Evolutionary conservation across 169 alveolate genomes (phyloP).

Genomic region (Eimeria necatrix): DNA sequence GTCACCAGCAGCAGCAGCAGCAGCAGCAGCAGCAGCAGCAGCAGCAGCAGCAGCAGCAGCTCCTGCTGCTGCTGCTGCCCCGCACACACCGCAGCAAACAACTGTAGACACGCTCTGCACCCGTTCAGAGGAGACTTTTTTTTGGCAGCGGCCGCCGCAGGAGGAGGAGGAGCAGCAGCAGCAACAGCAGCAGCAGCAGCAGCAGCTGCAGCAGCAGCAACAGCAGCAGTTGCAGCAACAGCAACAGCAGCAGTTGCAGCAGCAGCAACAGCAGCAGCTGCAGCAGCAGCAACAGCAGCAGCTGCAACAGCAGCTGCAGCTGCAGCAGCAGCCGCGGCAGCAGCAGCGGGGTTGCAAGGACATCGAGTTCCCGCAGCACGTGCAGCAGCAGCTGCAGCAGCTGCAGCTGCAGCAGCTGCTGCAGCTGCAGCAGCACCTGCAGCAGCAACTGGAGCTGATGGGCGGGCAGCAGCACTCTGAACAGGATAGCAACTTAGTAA

Average conservation of each 20-base stretch:
- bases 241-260: not conserved
- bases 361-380: not conserved
- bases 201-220: not conserved
- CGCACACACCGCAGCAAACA: not conserved
- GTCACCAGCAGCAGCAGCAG: no score
- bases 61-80: not conserved
- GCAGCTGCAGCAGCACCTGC: slow-evolving; percentile 7
- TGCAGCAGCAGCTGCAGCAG: not conserved
- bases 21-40: no score
- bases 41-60: no score
- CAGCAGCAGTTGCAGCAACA: not conserved
- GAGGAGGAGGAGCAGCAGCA: no score
- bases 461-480: not conserved
- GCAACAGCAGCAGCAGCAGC: no score
- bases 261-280: not conserved
- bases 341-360: not conserved
- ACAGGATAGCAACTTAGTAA: no score
- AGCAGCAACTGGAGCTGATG: not conserved
- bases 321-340: not conserved
- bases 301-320: not conserved
- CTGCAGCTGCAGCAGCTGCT: not conserved
- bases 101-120: not conserved
- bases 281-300: not conserved
- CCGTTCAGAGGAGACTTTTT: not conserved
- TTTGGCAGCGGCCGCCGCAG: not conserved